A percentile compares a stretch with the other conserved stretches of the same genome.
Evolutionary conservation across 2,329 filamentous ascomycete species (phyloP).

Genomic region (Aspergillus brasiliensis): DNA sequence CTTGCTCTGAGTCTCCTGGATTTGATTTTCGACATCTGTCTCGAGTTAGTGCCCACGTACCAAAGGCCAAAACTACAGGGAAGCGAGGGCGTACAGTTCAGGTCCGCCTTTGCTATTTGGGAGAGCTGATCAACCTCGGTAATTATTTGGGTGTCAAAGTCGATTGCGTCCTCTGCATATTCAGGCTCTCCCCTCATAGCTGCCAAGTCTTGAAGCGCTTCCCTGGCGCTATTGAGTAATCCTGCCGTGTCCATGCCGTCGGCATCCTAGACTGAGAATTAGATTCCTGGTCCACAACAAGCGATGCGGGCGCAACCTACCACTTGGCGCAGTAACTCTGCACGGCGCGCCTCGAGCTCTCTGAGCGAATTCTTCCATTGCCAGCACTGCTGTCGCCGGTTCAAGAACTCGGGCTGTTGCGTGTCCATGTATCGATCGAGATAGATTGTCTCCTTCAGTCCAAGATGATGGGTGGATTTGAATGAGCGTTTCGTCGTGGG

Average conservation of each 20-base stretch:
- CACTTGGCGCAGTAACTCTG: constrained; percentile 43
- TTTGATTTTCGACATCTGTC: constrained; percentile 46
- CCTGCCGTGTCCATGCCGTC: constrained; percentile 33
- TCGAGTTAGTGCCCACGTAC: constrained; percentile 12
- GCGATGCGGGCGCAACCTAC: constrained; percentile 20
- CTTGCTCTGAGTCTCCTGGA: constrained; percentile 51
- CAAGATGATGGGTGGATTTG: constrained; percentile 77
- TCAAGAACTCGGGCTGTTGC: constrained; percentile 62
- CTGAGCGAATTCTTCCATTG: constrained; percentile 67
- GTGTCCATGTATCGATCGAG: constrained; percentile 82
- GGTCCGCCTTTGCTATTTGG: constrained; percentile 48
- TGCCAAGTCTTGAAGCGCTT: constrained; percentile 48
- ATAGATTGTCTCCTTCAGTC: constrained; percentile 78
- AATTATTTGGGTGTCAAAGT: constrained; percentile 46
- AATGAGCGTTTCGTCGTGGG: constrained; percentile 59
- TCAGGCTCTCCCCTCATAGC: constrained; percentile 37
- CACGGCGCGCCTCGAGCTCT: constrained; percentile 53
- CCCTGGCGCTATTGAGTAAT: constrained; percentile 39
- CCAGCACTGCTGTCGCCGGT: constrained; percentile 72
- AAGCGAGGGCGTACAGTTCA: constrained; percentile 41
- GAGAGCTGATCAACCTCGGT: constrained; percentile 50
- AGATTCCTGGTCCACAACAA: constrained; percentile 1
- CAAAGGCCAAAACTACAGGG: background rate
- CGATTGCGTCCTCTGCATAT: constrained; percentile 41
- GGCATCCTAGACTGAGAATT: constrained; percentile 17